Evolutionary conservation across 2,329 filamentous ascomycete species (phyloP), one percentile per base, ranked within the genome.

Genomic region (Penicillium aurantiogriseum): DNA sequence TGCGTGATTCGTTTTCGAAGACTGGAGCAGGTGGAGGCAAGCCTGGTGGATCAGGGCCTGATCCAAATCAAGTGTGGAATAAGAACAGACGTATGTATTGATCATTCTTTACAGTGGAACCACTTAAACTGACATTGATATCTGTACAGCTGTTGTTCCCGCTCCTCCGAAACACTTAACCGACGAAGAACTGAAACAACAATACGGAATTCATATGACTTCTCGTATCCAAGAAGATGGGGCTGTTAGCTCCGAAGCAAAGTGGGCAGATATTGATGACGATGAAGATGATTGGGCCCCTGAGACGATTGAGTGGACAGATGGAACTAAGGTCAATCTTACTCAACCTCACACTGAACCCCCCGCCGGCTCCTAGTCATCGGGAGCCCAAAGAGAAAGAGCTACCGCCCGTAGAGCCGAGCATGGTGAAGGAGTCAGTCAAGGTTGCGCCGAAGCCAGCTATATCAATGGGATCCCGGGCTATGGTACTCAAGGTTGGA

Each of bases 261-360:
- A 88, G 71, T 88, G 85, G 85, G 85, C 85, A 29, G 85, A 88
- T 69, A 88, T 88, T 63, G 85, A 88, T 66, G 85, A 88, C 59
- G 85, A 87, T 61, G 85, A 88, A 69, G 85, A 88, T 62, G 85
- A 88, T 62, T 88, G 85, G 85, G 84, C 84, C 17, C 85, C 85
- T 4, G 85, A 88, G 63, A 84, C 85, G 19, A 85, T 88, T 47
- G 84, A 87, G 66, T 88, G 85, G 85, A 87, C 85, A 74, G 85
- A 88, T 70, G 85, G 85, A 48, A 88, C 85, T 7, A 88, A 88
- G 67, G 86, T 85, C 39, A 85, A 80, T 29, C 77, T 86, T 39
- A 80, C 82, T 38, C 78, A 82, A 27, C 75, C 67, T 21, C 73
- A 77, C 54, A 64, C 63, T 50, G 46, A 57, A 21, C 61, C 66